Evolutionary conservation across 2,329 filamentous ascomycete genomes (phyloP), one percentile per base, ranked within the genome.

Genomic region (Fusarium subtropicale): DNA sequence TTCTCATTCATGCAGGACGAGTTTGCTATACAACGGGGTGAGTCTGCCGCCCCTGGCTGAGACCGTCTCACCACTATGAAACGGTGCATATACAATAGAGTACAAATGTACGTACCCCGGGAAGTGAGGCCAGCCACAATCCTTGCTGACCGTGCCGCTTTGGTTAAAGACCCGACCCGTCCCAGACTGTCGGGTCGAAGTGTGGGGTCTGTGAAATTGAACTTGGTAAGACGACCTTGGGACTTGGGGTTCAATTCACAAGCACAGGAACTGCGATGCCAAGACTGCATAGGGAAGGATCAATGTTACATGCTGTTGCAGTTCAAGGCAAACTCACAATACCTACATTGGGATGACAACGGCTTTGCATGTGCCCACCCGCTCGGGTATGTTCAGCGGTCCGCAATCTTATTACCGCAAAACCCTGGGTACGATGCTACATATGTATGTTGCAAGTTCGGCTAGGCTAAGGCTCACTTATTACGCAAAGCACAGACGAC

Each of bases 151-250:
- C 61, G 63, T 69, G 66, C 72, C 69, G 61, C 60, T 74, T 60
- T 72, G 65, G 69, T 68, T 69, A 63, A 71, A 65, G 62, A 60
- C 54, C 62, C 46, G 62, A 26, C 64, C 57, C 42, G 73, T 64
- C 53, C 73, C 73, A 75, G 39, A 72, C 73, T 75, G 73, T 75
- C 73, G 73, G 73, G 73, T 71, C 64, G 26, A 38, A 30, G 26
- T 64, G 65, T 72, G 72, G 73, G 65, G 60, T 57, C 60, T 24
- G 33, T 55, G 64, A 73, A 71, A 75, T 75, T 73, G 60, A 57
- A 60, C 56, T 60, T 60, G 61, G 61, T 70, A 57, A 61, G 60
- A 59, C 64, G 64, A 61, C 33, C 33, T 15, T 52, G n/a, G n/a
- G 34, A n/a, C 34, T 52, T 41, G 47, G 33, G 33, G 47, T 38